Base-by-base conservation (phyloP, 192 early-diverging fungal species). In the Chytriomyces hyalinus region DNA sequence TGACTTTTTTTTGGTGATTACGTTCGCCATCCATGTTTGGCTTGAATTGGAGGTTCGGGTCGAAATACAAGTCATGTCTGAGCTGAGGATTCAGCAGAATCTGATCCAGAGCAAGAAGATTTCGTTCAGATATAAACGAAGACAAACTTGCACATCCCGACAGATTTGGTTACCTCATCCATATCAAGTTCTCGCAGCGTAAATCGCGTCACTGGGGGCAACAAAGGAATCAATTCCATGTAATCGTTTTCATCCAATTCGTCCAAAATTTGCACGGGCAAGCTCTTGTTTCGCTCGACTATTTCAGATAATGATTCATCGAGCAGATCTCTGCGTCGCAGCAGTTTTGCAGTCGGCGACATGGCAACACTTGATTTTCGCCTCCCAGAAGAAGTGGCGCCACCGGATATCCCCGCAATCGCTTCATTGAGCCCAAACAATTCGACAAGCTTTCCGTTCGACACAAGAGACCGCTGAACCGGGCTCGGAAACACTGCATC, bases 1-100 rank as follows among this genome's bases (percentile, higher is more conserved):
- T 87, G n/a, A 84, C 81, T 64, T 87, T 78, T 78, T 93, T 93
- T 28, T 81, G 65, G 61, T 88, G 80, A 20, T 91, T 93, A 6
- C 88, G 81, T 53, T 90, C 87, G 45, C 94, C 93, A 66, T 92
- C 91, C 20, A 89, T 84, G 82, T 94, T 94, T 59, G 94, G 94
- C 9, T 94, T 91, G 86, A 97, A 97, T 80, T 94, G 90, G 26
- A 97, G 88, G 76, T 94, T 90, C 4, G 93, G 91, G 79, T 97
- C 94, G 80, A 97, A 94, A 45, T 92, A 84, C 63, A 97, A 86
- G 79, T 97, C 95, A 75, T 97, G 95, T 7, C 95, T 90, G 9
- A 97, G 87, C 63, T 94, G 94, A 46, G 92, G 83, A 78, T 94
- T 95, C 61, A 90, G 87, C 77, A 97, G 85, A 47, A 97, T 94